These are phyloP conservation scores for Ceratocystiopsis sp. DNA, from an alignment of 2,329 filamentous ascomycete species.

Conservation along the genomic window DNA sequence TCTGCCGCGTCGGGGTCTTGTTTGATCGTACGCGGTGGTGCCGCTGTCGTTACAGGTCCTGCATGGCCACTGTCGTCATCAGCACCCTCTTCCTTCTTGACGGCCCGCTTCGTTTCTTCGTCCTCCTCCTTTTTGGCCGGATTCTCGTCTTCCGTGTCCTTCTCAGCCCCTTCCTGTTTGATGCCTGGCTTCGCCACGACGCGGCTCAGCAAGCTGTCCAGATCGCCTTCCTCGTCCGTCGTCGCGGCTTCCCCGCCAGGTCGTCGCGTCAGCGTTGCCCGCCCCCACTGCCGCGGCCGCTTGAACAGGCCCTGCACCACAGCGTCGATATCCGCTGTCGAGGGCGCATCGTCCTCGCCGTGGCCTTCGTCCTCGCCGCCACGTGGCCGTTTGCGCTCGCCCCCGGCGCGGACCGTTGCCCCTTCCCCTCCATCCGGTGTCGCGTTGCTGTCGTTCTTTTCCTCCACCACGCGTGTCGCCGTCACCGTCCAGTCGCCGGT, in stretches of 20 bases:
- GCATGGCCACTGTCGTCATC: not conserved
- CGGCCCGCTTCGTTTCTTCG: slow-evolving; percentile 22
- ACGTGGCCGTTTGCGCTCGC: slow-evolving; percentile 7
- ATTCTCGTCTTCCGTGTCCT: slow-evolving; percentile 10
- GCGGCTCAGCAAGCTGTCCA: slow-evolving; percentile 42
- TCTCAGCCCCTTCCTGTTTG: slow-evolving; percentile 14
- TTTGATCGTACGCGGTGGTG: no score
- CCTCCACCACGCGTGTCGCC: slow-evolving; percentile 40
- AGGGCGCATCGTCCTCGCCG: slow-evolving; percentile 36
- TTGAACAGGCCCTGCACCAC: slow-evolving; percentile 43
- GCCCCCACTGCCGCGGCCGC: slow-evolving; percentile 37
- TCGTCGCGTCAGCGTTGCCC: slow-evolving; percentile 25
- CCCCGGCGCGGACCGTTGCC: slow-evolving; percentile 1
- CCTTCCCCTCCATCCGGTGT: slow-evolving; percentile 11
- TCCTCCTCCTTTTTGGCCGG: slow-evolving; percentile 16
- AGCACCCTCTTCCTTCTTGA: slow-evolving; percentile 7
- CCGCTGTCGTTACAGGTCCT: no score
- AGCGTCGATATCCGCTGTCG: slow-evolving; percentile 31
- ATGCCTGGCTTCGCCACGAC: slow-evolving; percentile 15
- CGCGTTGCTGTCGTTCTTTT: slow-evolving; percentile 14
- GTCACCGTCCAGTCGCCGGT: slow-evolving; percentile 74
- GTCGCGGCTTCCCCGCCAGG: slow-evolving; percentile 16
- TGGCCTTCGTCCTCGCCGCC: slow-evolving; percentile 37
- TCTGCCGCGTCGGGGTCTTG: not conserved
- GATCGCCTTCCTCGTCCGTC: slow-evolving; percentile 28